phyloP scores from a whole-genome alignment of 306 rosid species.

The Vigna radiata region DNA sequence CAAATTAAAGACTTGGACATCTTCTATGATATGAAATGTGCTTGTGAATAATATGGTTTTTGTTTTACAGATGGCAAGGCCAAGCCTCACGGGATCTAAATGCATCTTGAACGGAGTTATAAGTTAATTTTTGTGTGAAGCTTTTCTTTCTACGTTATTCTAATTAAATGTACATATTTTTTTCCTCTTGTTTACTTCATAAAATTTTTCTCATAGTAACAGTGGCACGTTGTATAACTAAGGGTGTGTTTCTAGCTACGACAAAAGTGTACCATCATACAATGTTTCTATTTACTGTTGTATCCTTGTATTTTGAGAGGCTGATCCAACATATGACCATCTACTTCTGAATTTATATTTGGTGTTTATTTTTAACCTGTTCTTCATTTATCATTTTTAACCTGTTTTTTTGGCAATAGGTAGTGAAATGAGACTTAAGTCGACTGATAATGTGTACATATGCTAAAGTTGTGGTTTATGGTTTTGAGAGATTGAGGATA shows the following conservation, averaged over 20 bases:
- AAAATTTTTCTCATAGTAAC: constrained; percentile 48
- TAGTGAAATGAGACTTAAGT: too few species aligned
- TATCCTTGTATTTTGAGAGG: constrained; percentile 15
- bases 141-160: constrained; percentile 49
- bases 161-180: constrained; percentile 66
- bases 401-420: too few species aligned
- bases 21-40: neutral
- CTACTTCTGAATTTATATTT: neutral
- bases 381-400: too few species aligned
- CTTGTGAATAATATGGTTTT: constrained; percentile 33
- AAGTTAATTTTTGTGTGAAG: constrained; percentile 40
- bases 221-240: constrained; percentile 52
- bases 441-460: too few species aligned
- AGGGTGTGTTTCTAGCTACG: constrained; percentile 50
- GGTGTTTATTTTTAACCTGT: neutral
- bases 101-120: constrained; percentile 54
- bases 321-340: neutral
- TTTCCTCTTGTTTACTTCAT: neutral
- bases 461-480: too few species aligned
- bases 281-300: constrained; percentile 20
- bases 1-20: neutral
- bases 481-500: too few species aligned
- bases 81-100: constrained; percentile 77
- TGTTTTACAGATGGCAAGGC: constrained; percentile 92
- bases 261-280: constrained; percentile 49